phyloP scores from a whole-genome alignment of 805 yeast genomes.

The Spathaspora girioi region DNA sequence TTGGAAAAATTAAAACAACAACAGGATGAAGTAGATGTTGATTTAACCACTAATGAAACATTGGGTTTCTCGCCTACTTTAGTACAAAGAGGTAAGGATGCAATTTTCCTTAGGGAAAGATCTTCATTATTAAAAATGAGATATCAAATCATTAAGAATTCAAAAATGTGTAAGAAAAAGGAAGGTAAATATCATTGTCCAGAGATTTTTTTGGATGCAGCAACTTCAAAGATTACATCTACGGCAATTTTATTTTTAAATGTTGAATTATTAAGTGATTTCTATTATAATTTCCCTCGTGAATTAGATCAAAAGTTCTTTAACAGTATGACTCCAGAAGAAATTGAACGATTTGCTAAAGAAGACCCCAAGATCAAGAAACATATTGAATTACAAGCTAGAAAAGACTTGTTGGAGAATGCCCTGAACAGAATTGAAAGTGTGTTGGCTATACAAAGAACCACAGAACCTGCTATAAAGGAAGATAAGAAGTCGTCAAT shows the following conservation, averaged over 20 bases:
- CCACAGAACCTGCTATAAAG: slow-evolving; percentile 7
- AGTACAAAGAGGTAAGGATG: slow-evolving; percentile 77
- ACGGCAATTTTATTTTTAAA: slow-evolving; percentile 91
- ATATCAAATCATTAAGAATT: slow-evolving; percentile 63
- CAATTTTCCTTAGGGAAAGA: slow-evolving; percentile 74
- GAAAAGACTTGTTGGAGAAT: slow-evolving; percentile 81
- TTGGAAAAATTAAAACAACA: slow-evolving; percentile 48
- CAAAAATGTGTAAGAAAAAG: slow-evolving; percentile 71
- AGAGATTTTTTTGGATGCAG: slow-evolving; percentile 88
- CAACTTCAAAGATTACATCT: slow-evolving; percentile 84
- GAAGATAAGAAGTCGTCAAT: slow-evolving; percentile 8
- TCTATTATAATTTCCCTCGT: slow-evolving; percentile 93
- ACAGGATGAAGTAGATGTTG: slow-evolving; percentile 23
- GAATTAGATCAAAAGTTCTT: slow-evolving; percentile 79
- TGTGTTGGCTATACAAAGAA: slow-evolving; percentile 63
- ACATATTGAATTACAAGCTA: slow-evolving; percentile 90
- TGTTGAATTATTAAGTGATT: slow-evolving; percentile 90
- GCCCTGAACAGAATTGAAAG: slow-evolving; percentile 84
- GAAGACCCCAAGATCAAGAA: slow-evolving; percentile 89
- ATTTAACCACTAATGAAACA: slow-evolving; percentile 58
- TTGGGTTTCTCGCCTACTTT: slow-evolving; percentile 80
- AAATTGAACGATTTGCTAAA: slow-evolving; percentile 84
- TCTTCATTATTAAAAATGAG: slow-evolving; percentile 68
- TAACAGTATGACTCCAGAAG: slow-evolving; percentile 61
- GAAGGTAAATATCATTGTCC: slow-evolving; percentile 90